A percentile compares a stretch with the other conserved stretches of the same genome.
These are phyloP conservation scores for Acer yangbiense DNA, from an alignment of 345 rosid species.

Conservation along the genomic window DNA sequence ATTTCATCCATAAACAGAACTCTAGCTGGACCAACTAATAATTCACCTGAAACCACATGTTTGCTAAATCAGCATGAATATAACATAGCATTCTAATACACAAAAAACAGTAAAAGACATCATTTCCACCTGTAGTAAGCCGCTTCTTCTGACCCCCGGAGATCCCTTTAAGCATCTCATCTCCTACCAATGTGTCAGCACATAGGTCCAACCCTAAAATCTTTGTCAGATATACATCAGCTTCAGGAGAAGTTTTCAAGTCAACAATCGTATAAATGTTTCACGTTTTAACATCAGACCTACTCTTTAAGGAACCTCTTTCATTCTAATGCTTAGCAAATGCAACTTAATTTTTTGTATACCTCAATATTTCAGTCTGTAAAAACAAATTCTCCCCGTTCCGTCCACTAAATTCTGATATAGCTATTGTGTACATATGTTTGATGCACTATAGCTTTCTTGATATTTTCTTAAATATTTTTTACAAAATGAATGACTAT, in stretches of 20 bases:
- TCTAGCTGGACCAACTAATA: conserved; percentile 93
- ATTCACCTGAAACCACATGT: conserved; percentile 65
- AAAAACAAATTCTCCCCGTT: background rate
- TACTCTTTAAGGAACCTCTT: background rate
- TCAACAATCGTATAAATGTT: conserved; percentile 2
- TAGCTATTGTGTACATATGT: background rate
- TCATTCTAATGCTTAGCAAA: background rate
- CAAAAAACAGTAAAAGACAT: conserved; percentile 7
- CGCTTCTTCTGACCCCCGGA: conserved; percentile 99
- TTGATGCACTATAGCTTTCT: background rate
- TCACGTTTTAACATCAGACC: background rate
- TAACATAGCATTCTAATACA: conserved; percentile 9
- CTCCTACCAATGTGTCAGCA: conserved; percentile 96
- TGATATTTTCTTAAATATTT: background rate
- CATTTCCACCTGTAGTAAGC: conserved; percentile 78
- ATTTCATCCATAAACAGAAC: conserved; percentile 99
- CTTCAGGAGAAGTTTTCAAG: conserved; percentile 35
- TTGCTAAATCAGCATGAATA: conserved; percentile 22
- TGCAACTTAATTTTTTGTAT: background rate
- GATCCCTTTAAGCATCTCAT: conserved; percentile 98
- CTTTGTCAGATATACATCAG: conserved; percentile 70
- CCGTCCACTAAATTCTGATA: background rate
- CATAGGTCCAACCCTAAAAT: conserved; percentile 97
- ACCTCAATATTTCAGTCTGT: background rate
- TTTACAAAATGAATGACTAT: background rate